Conservation (phyloP, 106 monocot genomes). For the Dioscorea zingiberensis region DNA sequence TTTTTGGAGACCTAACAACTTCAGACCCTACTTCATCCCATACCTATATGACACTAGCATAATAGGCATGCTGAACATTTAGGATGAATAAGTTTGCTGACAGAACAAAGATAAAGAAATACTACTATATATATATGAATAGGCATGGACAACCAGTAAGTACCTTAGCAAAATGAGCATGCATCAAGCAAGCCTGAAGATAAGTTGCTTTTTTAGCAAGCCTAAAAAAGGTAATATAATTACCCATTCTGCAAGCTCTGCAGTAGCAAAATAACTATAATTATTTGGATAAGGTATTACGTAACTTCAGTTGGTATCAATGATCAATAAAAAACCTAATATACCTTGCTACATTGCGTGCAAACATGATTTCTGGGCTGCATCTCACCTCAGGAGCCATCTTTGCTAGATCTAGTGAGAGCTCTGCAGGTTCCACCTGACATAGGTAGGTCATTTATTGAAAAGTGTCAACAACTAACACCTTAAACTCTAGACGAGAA, state of each 20-base stretch:
- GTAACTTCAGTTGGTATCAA: not conserved
- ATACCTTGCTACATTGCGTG: slow-evolving; percentile 88
- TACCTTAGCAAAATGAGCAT: slow-evolving; percentile 99
- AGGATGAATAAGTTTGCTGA: too few species aligned
- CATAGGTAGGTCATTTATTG: not conserved
- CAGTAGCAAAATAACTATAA: slow-evolving; percentile 10
- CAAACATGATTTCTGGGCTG: slow-evolving; percentile 76
- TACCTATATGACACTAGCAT: too few species aligned
- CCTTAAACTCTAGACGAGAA: not conserved
- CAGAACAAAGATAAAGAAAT: not conserved
- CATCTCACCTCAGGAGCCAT: slow-evolving; percentile 82
- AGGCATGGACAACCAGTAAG: too few species aligned
- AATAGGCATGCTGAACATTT: too few species aligned
- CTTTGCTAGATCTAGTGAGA: slow-evolving; percentile 95
- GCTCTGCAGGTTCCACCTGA: slow-evolving; percentile 95
- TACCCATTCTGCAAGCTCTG: slow-evolving; percentile 83
- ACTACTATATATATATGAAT: not conserved
- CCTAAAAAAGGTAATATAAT: slow-evolving; percentile 84
- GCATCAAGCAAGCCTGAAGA: slow-evolving; percentile 95
- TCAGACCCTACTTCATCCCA: too few species aligned
- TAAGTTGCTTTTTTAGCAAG: slow-evolving; percentile 95
- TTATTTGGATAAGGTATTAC: not conserved
- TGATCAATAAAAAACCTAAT: not conserved
- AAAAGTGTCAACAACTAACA: not conserved
- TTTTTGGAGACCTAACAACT: too few species aligned